Conservation (phyloP, 108 stramenopile genomes). For the Tribonema minus region DNA sequence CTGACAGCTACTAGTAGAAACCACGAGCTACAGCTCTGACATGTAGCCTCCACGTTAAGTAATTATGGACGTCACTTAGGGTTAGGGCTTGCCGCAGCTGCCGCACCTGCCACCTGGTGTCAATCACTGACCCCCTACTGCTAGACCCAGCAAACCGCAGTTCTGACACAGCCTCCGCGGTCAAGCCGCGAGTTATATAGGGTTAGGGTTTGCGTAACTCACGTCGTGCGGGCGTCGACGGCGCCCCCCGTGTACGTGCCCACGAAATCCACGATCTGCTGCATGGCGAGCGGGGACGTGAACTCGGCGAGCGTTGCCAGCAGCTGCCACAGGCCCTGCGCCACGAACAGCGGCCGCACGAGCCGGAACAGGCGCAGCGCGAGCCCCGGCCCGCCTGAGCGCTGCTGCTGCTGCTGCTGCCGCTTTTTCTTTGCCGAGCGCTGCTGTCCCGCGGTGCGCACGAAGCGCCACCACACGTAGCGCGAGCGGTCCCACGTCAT, state of each 20-base stretch:
- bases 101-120: too few relatives aligned
- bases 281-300: conserved; percentile 29
- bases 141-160: too few relatives aligned
- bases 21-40: too few relatives aligned
- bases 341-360: not conserved
- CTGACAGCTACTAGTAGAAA: too few relatives aligned
- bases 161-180: too few relatives aligned
- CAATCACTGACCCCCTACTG: too few relatives aligned
- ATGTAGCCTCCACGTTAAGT: too few relatives aligned
- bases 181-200: too few relatives aligned
- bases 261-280: conserved; percentile 42
- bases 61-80: too few relatives aligned
- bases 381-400: not conserved
- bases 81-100: too few relatives aligned
- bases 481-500: not conserved
- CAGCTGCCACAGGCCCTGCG: conserved; percentile 35
- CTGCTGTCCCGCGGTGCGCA: not conserved
- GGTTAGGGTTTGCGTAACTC: too few relatives aligned
- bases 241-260: conserved; percentile 5
- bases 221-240: not conserved
- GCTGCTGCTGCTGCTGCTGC: conserved; percentile 12
- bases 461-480: not conserved
- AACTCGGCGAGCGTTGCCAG: conserved; percentile 42
- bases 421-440: not conserved
- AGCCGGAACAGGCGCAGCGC: not conserved